phyloP scores from a whole-genome alignment of 805 yeast species.

The Nakazawaea ambrosiae region DNA sequence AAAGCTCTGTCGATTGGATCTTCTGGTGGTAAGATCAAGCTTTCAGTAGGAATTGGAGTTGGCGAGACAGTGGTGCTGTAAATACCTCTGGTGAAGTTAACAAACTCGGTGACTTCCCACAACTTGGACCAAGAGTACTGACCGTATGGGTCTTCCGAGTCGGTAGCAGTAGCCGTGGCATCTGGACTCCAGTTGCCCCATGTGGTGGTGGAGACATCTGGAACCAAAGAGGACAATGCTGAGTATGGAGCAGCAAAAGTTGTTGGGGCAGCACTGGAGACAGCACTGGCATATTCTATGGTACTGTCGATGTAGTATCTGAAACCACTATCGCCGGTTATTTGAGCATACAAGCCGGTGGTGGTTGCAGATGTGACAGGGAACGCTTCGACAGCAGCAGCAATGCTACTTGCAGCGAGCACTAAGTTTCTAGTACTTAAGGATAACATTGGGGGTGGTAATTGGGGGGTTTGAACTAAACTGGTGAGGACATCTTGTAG shows the following conservation, averaged over 20 bases:
- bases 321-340: slow-evolving; percentile 6
- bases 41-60: slow-evolving; percentile 9
- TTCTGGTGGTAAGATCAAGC: slow-evolving; percentile 10
- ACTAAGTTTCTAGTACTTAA: too few species aligned
- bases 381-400: background rate
- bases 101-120: slow-evolving; percentile 7
- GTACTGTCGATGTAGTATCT: slow-evolving; percentile 8
- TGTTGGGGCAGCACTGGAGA: slow-evolving; percentile 7
- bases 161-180: slow-evolving; percentile 2
- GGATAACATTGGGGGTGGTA: too few species aligned
- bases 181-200: slow-evolving; percentile 10
- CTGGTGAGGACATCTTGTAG: too few species aligned
- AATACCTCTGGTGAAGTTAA: slow-evolving; percentile 9
- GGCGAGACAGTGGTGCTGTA: slow-evolving; percentile 11
- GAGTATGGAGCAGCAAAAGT: slow-evolving; percentile 18
- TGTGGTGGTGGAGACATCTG: slow-evolving; percentile 6
- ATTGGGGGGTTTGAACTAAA: too few species aligned
- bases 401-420: too few species aligned
- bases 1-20: slow-evolving; percentile 8
- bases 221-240: background rate
- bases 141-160: slow-evolving; percentile 8
- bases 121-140: slow-evolving; percentile 8
- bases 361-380: background rate
- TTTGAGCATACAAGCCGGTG: background rate
- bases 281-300: slow-evolving; percentile 3